Evolutionary conservation across 1,284 basidiomycete genomes (phyloP), one percentile per base, ranked within the genome.

Genomic region (Agaricales sp.): DNA sequence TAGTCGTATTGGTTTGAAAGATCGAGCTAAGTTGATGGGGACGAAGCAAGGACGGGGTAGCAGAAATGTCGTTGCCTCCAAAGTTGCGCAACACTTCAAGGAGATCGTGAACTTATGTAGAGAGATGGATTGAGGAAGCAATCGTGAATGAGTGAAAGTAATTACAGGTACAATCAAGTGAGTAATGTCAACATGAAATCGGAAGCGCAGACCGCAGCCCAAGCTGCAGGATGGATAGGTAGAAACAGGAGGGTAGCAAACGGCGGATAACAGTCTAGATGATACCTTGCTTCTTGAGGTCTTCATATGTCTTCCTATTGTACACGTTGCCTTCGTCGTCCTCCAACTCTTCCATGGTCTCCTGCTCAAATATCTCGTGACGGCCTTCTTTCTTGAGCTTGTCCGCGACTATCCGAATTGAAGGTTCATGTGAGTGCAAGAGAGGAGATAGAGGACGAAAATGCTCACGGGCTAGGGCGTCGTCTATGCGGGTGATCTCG

Each of bases 251-350:
- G 39, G 18, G 39, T 18, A 6, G 16, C 16, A 6, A 18, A 43
- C 16, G 14, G 26, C 14, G 14, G 26, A 30, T 6, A 6, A 4
- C 39, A 43, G 21, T 43, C 39, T 8, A 53, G 52, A 93, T 89
- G 46, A 93, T 69, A 51, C 90, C 91, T 63, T 93, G 91, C 66
- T 92, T 90, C 71, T 92, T 92, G 54, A 93, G 71, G 59, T 93
- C 90, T 58, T 92, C 89, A 59, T 91, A 93, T 12, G 89, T 92
- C 71, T 92, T 89, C 55, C 82, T 78, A 61, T 87, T 87, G 66
- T 94, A 94, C 50, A 97, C 94, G 58, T 98, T 97, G 13, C 93
- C 93, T 60, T 97, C 93, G 26, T 92, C 90, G 63, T 98, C 93
- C 64, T 98, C 93, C 23, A 96, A 77, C 66, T 98, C 94, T 64